Base-by-base conservation (phyloP, 768 basidiomycete species). In the Tulasnella sp. region DNA sequence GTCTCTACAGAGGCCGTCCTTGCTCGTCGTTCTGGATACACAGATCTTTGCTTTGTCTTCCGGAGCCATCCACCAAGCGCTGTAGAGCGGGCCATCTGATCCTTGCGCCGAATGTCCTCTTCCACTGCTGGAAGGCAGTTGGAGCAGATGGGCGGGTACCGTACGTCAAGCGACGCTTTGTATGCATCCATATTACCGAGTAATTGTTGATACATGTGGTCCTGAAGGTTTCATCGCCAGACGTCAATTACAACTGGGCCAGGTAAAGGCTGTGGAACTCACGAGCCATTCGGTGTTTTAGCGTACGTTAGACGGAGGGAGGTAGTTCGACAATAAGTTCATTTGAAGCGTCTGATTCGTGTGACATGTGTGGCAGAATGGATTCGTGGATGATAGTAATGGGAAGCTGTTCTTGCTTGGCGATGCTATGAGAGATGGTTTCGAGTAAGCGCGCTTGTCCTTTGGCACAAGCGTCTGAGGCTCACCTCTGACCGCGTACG, bases 271-370 rank as follows among this genome's bases (percentile, higher is more conserved):
- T 58, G 61, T 43, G 44, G 10, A 29, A 30, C 32, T 27, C 19
- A 19, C 38, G 26, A 24, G n/a, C 43, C 21, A 53, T 53, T 19
- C 34, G 15, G 5, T 15, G 34, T 5, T n/a, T 44, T n/a, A 43
- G 75, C 84, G 65, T 68, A 91, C 91, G 61, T 80, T 78, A n/a
- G 82, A 79, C 24, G 81, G 73, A 9, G 92, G 92, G 0, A 95
- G 78, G 70, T 94, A 97, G 66, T 87, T 92, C 15, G 92, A 87
- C 30, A 97, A 73, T 58, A 97, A 79, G 70, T 92, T 89, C 62
- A 88, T 75, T 55, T 91, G 75, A 41, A 97, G 78, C 75, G 83
- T 85, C 67, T 96, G 93, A 71, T 97, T 97, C n/a, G 89, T 88
- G 65, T 86, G 84, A 70, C 94, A 96, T 5, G 81, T 81, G 65